Evolutionary conservation across 1,139 yeast genomes (phyloP).

Genomic region (Blastobotrys buckinghamii): DNA sequence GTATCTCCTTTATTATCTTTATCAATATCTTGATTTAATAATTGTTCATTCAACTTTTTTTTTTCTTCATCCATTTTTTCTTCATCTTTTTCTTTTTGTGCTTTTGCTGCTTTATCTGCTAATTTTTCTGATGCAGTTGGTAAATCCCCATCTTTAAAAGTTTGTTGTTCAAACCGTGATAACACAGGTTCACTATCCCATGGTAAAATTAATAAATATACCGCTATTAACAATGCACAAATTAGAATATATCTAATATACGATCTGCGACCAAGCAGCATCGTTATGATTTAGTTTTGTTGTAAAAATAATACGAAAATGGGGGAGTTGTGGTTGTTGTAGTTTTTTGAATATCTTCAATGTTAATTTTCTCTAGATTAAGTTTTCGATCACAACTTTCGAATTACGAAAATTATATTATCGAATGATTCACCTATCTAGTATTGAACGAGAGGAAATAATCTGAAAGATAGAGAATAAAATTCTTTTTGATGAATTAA

Average conservation of each 20-base stretch:
- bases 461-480: too few relatives aligned
- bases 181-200: conserved; percentile 2
- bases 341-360: too few relatives aligned
- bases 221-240: conserved; percentile 6
- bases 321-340: too few relatives aligned
- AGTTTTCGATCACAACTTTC: too few relatives aligned
- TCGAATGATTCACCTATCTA: neutral
- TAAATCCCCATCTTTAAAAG: neutral
- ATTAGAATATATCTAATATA: conserved; percentile 9
- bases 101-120: neutral
- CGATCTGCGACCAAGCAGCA: conserved; percentile 9
- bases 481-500: neutral
- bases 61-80: neutral
- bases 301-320: too few relatives aligned
- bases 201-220: conserved; percentile 8
- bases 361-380: too few relatives aligned
- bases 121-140: neutral
- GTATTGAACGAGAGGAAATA: too few relatives aligned
- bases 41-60: neutral
- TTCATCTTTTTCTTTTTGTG: neutral
- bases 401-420: too few relatives aligned
- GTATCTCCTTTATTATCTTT: neutral
- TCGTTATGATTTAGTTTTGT: neutral
- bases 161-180: neutral
- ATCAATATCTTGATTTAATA: neutral